Evolutionary conservation across 495 filamentous ascomycete species (phyloP), one percentile per base, ranked within the genome.

Genomic region (Penicillium longicatenatum): DNA sequence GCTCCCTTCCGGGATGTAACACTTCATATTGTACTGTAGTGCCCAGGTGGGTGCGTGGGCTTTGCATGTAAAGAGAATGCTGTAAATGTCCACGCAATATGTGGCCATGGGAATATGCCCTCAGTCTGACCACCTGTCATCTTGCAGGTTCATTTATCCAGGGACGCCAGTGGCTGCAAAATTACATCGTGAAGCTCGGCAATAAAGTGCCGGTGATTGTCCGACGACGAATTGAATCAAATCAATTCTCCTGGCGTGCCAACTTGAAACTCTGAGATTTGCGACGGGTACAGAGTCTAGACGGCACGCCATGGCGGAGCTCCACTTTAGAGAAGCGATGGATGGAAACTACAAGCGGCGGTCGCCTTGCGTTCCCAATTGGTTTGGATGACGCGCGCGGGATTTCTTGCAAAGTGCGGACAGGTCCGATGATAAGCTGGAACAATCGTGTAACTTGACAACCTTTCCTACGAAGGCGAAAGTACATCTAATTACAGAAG

Each of bases 391-490:
- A 45, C 10, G 8, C 19, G 16, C 21, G 45, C 22, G 45, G 45
- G 45, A 48, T 48, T 48, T 48, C 24, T 12, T 48, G 19, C 42
- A 39, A 39, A 45, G 19, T 48, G 14, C 45, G 24, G 45, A 29
- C n/a, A 48, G 16, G 45, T 9, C 24, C 45, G 44, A 46, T 46
- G 45, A 48, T 30, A 48, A 48, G 45, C 45, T 48, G 24, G 24
- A 48, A 6, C 45, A 14, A 14, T 6, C 22, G 14, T 22, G 19
- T 5, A 46, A 17, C 37, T 39, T 39, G 14, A 39, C 37, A 39
- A 39, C 0, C 14, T 17, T n/a, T 39, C 6, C 16, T 39, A n/a
- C 4, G 12, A 12, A 8, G 10, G 31, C 31, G 1, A 4, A 5
- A 26, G 26, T 26, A 26, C 26, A 2, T 35, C 31, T 35, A 35